Conservation (phyloP, 1,139 yeast genomes). For the Lodderomyces parapsilosis region DNA sequence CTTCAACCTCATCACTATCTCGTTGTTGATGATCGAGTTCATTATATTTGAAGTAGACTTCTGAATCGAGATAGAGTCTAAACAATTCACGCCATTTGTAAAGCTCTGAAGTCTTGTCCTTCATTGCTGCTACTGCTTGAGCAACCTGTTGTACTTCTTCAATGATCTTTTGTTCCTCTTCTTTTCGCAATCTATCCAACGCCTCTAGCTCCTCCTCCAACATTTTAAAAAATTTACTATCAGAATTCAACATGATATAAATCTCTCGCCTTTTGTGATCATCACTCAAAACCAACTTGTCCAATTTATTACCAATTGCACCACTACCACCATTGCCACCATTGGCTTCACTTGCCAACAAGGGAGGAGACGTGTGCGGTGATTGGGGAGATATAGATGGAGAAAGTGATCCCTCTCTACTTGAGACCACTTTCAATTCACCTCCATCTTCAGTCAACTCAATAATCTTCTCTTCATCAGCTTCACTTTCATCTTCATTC, state of each 20-base stretch:
- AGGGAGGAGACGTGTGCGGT: not conserved
- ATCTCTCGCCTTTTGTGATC: constrained; percentile 24
- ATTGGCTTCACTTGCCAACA: constrained; percentile 1
- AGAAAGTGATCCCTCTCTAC: constrained; percentile 15
- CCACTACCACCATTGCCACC: not conserved
- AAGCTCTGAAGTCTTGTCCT: constrained; percentile 49
- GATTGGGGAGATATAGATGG: constrained; percentile 11
- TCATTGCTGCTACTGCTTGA: constrained; percentile 15
- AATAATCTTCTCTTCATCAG: constrained; percentile 14
- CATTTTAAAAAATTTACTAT: constrained; percentile 55
- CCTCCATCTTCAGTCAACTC: constrained; percentile 19
- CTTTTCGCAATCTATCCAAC: constrained; percentile 44
- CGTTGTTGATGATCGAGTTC: constrained; percentile 46
- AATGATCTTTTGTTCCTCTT: constrained; percentile 47
- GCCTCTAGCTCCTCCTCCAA: constrained; percentile 55
- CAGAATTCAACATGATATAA: constrained; percentile 40
- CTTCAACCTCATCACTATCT: constrained; percentile 36
- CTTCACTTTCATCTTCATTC: constrained; percentile 16
- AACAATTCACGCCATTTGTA: constrained; percentile 74
- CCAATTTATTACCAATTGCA: constrained; percentile 6
- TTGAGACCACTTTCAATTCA: constrained; percentile 13
- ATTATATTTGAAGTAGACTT: constrained; percentile 60
- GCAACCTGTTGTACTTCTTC: constrained; percentile 45
- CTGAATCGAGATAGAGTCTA: constrained; percentile 62
- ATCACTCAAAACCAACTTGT: constrained; percentile 8